phyloP scores from a whole-genome alignment of 768 basidiomycete species.

The Amanita subjunquillea region DNA sequence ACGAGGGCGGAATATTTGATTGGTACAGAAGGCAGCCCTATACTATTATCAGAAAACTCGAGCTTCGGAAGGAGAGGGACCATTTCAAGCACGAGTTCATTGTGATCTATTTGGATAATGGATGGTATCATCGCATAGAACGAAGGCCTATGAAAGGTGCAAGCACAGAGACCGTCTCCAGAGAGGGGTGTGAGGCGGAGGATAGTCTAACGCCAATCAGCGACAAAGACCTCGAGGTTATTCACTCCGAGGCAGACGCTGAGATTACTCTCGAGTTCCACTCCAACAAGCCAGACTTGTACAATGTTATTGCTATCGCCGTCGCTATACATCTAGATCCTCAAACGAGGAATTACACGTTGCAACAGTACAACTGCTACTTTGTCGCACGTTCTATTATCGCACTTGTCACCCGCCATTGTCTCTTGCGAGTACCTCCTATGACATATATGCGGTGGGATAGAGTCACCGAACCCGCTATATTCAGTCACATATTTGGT shows the following conservation, averaged over 20 bases:
- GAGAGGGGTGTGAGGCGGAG: not conserved
- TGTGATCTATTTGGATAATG: no score
- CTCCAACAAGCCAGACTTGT: not conserved
- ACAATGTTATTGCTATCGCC: not conserved
- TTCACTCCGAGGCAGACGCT: not conserved
- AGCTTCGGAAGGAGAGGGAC: no score
- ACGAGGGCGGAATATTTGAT: no score
- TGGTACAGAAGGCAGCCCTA: no score
- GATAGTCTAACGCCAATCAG: not conserved
- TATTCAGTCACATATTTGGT: not conserved
- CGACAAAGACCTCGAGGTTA: not conserved
- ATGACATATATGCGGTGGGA: not conserved
- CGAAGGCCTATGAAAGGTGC: not conserved
- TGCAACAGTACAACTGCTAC: slow-evolving; percentile 4
- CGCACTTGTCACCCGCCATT: not conserved
- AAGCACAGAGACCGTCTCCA: not conserved
- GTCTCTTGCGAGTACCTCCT: not conserved
- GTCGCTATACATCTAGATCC: not conserved
- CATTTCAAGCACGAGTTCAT: no score
- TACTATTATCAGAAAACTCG: no score
- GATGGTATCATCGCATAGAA: not conserved
- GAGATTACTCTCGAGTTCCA: not conserved
- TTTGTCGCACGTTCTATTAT: slow-evolving; percentile 1
- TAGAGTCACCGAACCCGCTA: not conserved
- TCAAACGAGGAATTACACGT: not conserved